phyloP scores from a whole-genome alignment of 768 basidiomycete genomes.

The Lactarius trivialis region DNA sequence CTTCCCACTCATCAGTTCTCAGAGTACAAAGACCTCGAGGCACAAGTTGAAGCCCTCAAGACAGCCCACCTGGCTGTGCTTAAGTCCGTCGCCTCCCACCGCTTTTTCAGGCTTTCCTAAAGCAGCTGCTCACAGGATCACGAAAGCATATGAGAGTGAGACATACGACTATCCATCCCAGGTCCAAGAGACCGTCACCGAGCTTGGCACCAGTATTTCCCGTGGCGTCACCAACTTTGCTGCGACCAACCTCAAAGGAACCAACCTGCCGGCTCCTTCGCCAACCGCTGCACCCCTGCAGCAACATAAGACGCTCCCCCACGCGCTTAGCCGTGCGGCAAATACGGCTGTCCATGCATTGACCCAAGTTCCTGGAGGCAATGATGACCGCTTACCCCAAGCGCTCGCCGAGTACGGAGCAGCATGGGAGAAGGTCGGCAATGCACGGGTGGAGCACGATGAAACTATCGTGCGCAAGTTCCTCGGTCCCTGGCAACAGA shows the following conservation, averaged over 20 bases:
- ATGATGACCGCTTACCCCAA: conserved; percentile 63
- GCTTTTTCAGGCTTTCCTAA: background rate
- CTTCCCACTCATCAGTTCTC: conserved; percentile 14
- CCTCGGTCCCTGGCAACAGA: conserved; percentile 82
- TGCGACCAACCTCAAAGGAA: conserved; percentile 82
- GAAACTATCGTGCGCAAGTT: conserved; percentile 57
- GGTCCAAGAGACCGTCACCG: conserved; percentile 74
- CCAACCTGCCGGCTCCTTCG: conserved; percentile 72
- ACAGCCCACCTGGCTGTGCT: conserved; percentile 68
- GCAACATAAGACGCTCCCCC: conserved; percentile 95
- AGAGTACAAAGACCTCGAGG: conserved; percentile 97
- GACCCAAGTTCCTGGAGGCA: conserved; percentile 38
- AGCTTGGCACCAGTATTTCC: conserved; percentile 64
- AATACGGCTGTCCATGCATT: conserved; percentile 48
- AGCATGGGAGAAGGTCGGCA: conserved; percentile 79
- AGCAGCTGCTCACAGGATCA: conserved; percentile 48
- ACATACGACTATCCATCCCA: conserved; percentile 87
- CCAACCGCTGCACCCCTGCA: conserved; percentile 48
- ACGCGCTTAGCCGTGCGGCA: conserved; percentile 84
- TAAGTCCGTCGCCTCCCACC: conserved; percentile 46
- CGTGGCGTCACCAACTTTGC: conserved; percentile 78
- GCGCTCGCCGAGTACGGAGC: conserved; percentile 73
- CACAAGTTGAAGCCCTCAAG: conserved; percentile 87
- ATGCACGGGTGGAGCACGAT: conserved; percentile 78
- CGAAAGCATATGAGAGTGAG: conserved; percentile 84